phyloP scores from a whole-genome alignment of 2,329 filamentous ascomycete species.

The Diaporthe capsici region DNA sequence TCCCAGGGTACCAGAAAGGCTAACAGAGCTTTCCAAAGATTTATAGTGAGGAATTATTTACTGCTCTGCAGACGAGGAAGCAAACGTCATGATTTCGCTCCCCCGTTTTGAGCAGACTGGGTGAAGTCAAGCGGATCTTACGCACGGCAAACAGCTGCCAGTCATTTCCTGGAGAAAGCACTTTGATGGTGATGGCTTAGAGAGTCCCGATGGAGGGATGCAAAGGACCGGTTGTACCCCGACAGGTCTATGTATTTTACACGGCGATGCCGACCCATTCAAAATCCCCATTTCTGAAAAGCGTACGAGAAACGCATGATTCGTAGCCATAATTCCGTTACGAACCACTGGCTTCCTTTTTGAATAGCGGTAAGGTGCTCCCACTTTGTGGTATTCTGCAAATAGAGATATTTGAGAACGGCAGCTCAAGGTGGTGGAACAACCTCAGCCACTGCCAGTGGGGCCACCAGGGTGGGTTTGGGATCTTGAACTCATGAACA shows the following conservation, averaged over 20 bases:
- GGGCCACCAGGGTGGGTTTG: background rate
- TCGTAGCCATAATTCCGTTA: background rate
- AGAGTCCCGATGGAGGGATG: background rate
- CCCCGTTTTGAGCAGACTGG: background rate
- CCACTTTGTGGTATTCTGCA: background rate
- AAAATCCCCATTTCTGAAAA: background rate
- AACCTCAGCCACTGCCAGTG: background rate
- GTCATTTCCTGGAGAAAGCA: background rate
- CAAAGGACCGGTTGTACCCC: background rate
- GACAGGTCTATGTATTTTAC: background rate
- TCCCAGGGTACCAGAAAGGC: too few relatives aligned
- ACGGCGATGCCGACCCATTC: too few relatives aligned
- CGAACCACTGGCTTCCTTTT: background rate
- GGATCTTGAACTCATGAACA: background rate
- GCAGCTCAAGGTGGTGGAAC: background rate
- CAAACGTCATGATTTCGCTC: background rate
- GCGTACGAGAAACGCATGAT: background rate
- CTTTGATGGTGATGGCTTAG: background rate
- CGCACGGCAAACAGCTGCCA: background rate
- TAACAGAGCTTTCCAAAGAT: background rate
- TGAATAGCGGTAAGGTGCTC: background rate
- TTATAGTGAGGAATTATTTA: background rate
- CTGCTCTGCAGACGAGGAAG: background rate
- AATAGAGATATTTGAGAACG: background rate
- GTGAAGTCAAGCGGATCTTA: background rate